These are phyloP conservation scores for Talaromyces sp. DNA, from an alignment of 2,329 filamentous ascomycete genomes.

Conservation along the genomic window DNA sequence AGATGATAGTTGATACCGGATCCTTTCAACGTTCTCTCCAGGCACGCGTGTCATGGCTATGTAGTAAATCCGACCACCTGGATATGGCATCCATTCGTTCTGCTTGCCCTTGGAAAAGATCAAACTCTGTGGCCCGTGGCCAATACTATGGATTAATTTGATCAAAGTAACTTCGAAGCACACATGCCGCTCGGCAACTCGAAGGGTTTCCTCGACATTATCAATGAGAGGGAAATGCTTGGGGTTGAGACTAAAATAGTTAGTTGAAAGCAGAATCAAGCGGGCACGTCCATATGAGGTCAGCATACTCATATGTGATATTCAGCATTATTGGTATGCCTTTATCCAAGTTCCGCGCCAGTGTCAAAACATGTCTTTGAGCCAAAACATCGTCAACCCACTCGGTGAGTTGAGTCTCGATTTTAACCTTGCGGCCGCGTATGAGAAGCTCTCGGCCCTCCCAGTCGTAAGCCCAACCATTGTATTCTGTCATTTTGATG, in stretches of 20 bases:
- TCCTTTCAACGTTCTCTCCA: not conserved
- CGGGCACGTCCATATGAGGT: no score
- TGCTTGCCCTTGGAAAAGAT: not conserved
- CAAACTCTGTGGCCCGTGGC: not conserved
- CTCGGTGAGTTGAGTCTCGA: not conserved
- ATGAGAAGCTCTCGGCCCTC: not conserved
- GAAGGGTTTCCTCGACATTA: not conserved
- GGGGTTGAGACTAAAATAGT: not conserved
- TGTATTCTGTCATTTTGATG: not conserved
- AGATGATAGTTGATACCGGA: not conserved
- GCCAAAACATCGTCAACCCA: not conserved
- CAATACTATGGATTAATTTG: not conserved
- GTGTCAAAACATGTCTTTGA: not conserved
- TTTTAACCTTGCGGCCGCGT: not conserved
- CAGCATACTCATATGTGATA: not conserved
- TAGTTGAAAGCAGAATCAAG: not conserved
- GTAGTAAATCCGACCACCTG: not conserved
- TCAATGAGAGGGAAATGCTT: not conserved
- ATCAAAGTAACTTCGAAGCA: not conserved
- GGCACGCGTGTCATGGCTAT: not conserved
- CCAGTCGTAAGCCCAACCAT: not conserved
- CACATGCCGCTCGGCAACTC: not conserved
- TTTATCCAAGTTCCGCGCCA: not conserved
- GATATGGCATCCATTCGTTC: not conserved
- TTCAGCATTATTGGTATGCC: not conserved